These are phyloP conservation scores for Trifolium pratense DNA, from an alignment of 306 rosid species.

Conservation along the genomic window DNA sequence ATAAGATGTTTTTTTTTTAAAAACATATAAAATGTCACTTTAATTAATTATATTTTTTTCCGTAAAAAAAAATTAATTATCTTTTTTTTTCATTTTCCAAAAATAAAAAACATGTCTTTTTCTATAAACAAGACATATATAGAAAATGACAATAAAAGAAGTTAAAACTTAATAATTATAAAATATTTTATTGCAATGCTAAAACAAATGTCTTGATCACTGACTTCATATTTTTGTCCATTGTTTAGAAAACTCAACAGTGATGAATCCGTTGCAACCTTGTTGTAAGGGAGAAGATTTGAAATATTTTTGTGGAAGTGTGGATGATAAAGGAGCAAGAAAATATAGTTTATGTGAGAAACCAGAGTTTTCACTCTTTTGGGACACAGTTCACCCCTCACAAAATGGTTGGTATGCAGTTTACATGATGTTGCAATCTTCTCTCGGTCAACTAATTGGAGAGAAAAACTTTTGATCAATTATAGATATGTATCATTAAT, in stretches of 20 bases:
- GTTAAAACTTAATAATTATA: background rate
- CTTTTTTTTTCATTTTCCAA: too few species aligned
- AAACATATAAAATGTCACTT: too few species aligned
- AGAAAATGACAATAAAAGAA: background rate
- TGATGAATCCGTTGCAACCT: conserved; percentile 45
- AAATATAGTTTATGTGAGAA: conserved; percentile 35
- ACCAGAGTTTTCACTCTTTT: conserved; percentile 38
- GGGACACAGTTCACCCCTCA: conserved; percentile 47
- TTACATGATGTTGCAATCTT: conserved; percentile 8
- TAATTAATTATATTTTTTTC: too few species aligned
- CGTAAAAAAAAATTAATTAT: too few species aligned
- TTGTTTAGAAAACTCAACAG: background rate
- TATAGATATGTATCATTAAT: background rate
- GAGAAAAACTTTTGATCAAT: background rate
- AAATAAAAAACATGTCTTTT: background rate
- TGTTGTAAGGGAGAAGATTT: conserved; percentile 33
- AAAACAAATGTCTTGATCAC: background rate
- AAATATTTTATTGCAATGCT: background rate
- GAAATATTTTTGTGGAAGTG: conserved; percentile 31
- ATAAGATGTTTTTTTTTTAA: too few species aligned
- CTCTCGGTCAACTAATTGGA: background rate
- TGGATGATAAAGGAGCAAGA: conserved; percentile 8
- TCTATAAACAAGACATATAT: background rate
- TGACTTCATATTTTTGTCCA: background rate
- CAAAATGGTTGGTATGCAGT: conserved; percentile 36